Evolutionary conservation across 2,329 filamentous ascomycete species (phyloP).

Genomic region (Ophiosphaerella korrae): DNA sequence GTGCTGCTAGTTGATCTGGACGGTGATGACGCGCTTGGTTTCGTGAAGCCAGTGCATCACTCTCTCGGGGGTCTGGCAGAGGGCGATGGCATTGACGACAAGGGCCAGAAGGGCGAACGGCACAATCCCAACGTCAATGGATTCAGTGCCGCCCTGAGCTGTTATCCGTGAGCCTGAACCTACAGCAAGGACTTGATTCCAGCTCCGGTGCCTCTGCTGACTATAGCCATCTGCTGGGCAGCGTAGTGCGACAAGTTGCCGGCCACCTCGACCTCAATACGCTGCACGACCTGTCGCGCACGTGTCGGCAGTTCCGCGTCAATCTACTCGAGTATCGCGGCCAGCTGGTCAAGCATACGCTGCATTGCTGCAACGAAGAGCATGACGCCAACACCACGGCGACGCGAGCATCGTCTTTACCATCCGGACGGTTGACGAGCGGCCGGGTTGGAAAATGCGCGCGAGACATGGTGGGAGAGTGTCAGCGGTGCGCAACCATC

Average conservation of each 20-base stretch:
- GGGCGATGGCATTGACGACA: conserved; percentile 10
- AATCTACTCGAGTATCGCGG: conserved; percentile 79
- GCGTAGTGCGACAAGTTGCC: conserved; percentile 77
- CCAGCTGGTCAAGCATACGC: conserved; percentile 73
- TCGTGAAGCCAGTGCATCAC: conserved; percentile 37
- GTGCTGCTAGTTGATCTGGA: conserved; percentile 53
- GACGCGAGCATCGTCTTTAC: conserved; percentile 45
- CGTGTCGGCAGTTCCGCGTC: conserved; percentile 78
- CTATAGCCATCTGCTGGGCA: conserved; percentile 48
- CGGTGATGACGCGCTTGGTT: conserved; percentile 41
- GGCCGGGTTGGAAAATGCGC: conserved; percentile 81
- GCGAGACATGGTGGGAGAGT: conserved; percentile 83
- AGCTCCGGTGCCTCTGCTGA: conserved; percentile 34
- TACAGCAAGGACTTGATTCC: conserved; percentile 37
- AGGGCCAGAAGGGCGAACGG: conserved; percentile 33
- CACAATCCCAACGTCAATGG: conserved; percentile 62
- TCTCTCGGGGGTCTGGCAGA: conserved; percentile 20
- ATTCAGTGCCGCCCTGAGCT: conserved; percentile 67
- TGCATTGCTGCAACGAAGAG: conserved; percentile 79
- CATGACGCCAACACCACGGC: conserved; percentile 57
- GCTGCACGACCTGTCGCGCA: conserved; percentile 79
- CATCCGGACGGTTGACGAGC: conserved; percentile 51
- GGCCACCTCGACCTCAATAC: conserved; percentile 83
- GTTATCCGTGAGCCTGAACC: conserved; percentile 67
- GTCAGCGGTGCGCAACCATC: conserved; percentile 74